Evolutionary conservation across 2,329 filamentous ascomycete species (phyloP).

Genomic region (Alternaria metachromatica): DNA sequence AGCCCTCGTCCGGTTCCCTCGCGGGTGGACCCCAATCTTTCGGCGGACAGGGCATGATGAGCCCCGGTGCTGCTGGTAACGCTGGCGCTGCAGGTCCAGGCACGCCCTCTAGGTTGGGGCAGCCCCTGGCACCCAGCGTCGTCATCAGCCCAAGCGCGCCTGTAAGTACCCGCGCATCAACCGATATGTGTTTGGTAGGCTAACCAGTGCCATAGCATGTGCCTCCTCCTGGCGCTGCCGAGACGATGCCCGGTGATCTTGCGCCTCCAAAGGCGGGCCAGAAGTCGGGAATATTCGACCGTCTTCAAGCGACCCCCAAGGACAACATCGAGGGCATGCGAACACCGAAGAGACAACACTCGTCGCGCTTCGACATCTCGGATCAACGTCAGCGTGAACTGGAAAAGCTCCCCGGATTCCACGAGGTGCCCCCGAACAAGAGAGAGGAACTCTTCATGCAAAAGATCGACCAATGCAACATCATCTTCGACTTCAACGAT

Average conservation of each 20-base stretch:
- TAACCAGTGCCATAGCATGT: conserved; percentile 68
- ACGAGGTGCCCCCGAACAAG: conserved; percentile 93
- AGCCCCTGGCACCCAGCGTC: conserved; percentile 79
- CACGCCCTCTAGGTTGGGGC: conserved; percentile 69
- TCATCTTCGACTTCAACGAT: conserved; percentile 99
- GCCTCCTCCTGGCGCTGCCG: conserved; percentile 88
- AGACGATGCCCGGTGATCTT: conserved; percentile 98
- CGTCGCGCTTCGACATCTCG: conserved; percentile 96
- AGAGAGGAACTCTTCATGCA: conserved; percentile 99
- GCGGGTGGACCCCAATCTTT: conserved; percentile 42
- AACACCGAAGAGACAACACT: conserved; percentile 95
- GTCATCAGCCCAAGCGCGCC: conserved; percentile 94
- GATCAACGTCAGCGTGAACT: conserved; percentile 87
- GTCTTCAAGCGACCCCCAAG: conserved; percentile 91
- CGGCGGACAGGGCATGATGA: conserved; percentile 37
- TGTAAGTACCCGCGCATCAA: conserved; percentile 32
- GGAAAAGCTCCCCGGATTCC: conserved; percentile 96
- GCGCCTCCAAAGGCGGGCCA: conserved; percentile 89
- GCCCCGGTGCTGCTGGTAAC: conserved; percentile 49
- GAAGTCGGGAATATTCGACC: conserved; percentile 88
- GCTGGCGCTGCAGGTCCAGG: conserved; percentile 56
- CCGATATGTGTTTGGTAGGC: not conserved
- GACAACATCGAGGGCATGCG: conserved; percentile 94
- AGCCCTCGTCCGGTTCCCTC: conserved; percentile 39
- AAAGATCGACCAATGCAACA: conserved; percentile 99